A percentile compares a stretch with the other conserved stretches of the same genome.
These are phyloP conservation scores for Arxiozyma heterogenica DNA, from an alignment of 1,139 yeast genomes.

Conservation along the genomic window DNA sequence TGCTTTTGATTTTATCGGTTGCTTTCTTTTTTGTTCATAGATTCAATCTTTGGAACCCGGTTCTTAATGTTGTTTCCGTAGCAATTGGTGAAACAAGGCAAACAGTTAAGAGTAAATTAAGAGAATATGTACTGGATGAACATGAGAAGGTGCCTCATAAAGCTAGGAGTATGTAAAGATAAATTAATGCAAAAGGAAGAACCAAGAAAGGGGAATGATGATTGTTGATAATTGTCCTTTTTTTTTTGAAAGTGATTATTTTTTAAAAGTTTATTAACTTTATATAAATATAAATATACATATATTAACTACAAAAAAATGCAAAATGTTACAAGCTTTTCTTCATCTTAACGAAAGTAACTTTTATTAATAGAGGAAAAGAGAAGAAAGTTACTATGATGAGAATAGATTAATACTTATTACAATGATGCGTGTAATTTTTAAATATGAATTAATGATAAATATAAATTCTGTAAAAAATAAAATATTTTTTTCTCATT, in stretches of 20 bases:
- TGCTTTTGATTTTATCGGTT: conserved; percentile 47
- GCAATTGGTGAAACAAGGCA: conserved; percentile 48
- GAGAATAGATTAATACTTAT: not conserved
- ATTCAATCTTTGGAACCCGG: conserved; percentile 69
- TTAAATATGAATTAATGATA: too few relatives aligned
- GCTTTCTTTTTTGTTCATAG: conserved; percentile 60
- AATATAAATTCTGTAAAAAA: too few relatives aligned
- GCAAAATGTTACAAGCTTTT: not conserved
- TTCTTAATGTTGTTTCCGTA: conserved; percentile 49
- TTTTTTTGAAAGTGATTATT: not conserved
- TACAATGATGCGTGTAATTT: not conserved
- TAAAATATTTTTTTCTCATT: too few relatives aligned
- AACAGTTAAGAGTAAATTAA: conserved; percentile 51
- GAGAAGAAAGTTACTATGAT: not conserved
- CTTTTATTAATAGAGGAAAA: too few relatives aligned
- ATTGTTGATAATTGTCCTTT: not conserved
- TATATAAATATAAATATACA: not conserved
- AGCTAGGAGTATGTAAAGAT: not conserved
- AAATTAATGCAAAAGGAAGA: not conserved
- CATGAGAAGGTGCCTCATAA: conserved; percentile 8
- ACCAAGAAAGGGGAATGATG: not conserved
- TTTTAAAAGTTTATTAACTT: too few relatives aligned
- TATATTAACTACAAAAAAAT: not conserved
- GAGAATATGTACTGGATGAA: conserved; percentile 28
- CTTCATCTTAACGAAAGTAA: not conserved